Percentiles rank a stretch among this genome's conserved stretches.
phyloP scores from a whole-genome alignment of 768 basidiomycete species.

The Mrakia frigida region DNA sequence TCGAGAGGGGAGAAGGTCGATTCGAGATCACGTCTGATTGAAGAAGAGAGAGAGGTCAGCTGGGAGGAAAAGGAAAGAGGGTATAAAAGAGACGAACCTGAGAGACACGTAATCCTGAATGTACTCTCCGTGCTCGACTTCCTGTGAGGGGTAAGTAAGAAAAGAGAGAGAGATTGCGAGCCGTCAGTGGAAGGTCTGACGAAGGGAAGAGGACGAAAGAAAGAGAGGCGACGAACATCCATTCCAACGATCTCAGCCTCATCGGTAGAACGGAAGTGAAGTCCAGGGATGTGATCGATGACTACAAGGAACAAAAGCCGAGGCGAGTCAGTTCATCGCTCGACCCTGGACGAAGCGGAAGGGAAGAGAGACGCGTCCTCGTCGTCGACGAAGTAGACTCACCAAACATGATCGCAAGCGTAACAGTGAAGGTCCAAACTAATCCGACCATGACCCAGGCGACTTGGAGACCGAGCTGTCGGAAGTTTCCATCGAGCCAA shows the following conservation, averaged over 20 bases:
- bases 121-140: slow-evolving; percentile 42
- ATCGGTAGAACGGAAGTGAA: slow-evolving; percentile 56
- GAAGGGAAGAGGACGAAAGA: no score
- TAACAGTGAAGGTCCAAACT: slow-evolving; percentile 45
- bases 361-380: background rate
- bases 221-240: slow-evolving; percentile 47
- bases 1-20: slow-evolving; percentile 12
- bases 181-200: no score
- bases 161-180: no score
- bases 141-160: slow-evolving; percentile 37
- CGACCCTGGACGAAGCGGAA: background rate
- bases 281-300: slow-evolving; percentile 80
- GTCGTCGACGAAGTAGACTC: slow-evolving; percentile 6
- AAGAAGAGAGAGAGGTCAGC: no score
- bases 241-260: slow-evolving; percentile 63
- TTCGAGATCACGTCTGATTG: slow-evolving; percentile 23
- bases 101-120: slow-evolving; percentile 20
- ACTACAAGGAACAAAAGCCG: slow-evolving; percentile 53
- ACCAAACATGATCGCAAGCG: slow-evolving; percentile 42
- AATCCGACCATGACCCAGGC: slow-evolving; percentile 48
- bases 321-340: background rate
- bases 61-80: no score
- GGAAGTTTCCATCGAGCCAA: slow-evolving; percentile 59
- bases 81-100: no score
- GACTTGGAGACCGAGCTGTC: slow-evolving; percentile 79